These are phyloP conservation scores for Mycosarcoma maydis DNA, from an alignment of 1,284 basidiomycete genomes.

Conservation along the genomic window DNA sequence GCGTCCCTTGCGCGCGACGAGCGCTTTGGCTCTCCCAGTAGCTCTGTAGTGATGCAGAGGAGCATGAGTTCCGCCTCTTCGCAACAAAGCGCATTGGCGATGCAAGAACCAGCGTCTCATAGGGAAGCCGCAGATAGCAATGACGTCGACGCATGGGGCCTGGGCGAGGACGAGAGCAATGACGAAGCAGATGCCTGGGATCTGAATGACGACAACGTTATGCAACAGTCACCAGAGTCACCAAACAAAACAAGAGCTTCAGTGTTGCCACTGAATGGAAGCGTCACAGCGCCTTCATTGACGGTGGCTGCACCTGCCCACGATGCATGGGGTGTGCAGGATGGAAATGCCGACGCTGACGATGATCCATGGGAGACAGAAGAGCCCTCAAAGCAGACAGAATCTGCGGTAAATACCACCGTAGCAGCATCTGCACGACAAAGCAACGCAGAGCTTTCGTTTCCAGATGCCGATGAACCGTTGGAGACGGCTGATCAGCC, in stretches of 20 bases:
- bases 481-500: too few relatives aligned
- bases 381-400: background rate
- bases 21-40: slow-evolving; percentile 14
- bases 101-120: slow-evolving; percentile 7
- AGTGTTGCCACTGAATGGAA: background rate
- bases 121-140: slow-evolving; percentile 2
- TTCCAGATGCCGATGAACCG: too few relatives aligned
- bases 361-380: slow-evolving; percentile 23
- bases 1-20: slow-evolving; percentile 16
- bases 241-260: background rate
- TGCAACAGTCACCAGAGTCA: background rate
- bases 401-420: background rate
- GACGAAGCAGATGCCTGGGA: slow-evolving; percentile 45
- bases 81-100: slow-evolving; percentile 25
- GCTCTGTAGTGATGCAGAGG: slow-evolving; percentile 24
- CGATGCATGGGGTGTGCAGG: slow-evolving; percentile 24
- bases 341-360: slow-evolving; percentile 6
- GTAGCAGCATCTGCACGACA: too few relatives aligned
- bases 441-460: too few relatives aligned
- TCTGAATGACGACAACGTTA: slow-evolving; percentile 16
- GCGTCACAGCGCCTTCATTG: background rate
- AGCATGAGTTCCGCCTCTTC: slow-evolving; percentile 33
- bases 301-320: background rate
- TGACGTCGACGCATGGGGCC: slow-evolving; percentile 51
- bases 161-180: slow-evolving; percentile 41